Base-by-base conservation (phyloP, 352 stramenopile genomes). In the Pythium dissimile region DNA sequence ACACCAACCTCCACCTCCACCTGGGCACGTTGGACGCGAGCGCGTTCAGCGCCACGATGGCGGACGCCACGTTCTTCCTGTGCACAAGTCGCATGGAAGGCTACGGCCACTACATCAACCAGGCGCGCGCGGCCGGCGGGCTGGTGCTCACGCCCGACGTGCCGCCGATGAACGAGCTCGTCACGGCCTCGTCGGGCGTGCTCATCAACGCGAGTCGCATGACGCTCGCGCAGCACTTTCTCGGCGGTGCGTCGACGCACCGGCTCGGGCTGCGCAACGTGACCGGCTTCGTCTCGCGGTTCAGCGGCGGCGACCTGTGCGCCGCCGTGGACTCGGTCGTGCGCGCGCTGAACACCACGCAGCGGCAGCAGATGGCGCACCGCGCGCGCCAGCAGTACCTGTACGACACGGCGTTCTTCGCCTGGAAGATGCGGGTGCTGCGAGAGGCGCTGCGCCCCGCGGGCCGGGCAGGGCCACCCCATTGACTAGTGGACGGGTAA, bases 71-170 rank as follows among this genome's bases (percentile, higher is more conserved):
- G n/a, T 80, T 76, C 45, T 82, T 88, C 44, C 59, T 89, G 59
- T 89, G 80, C 39, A 67, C 80, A 23, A 89, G 80, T 46, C 20
- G 64, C 20, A 64, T 75, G 47, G 80, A 89, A 59, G 77, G 80
- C 9, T 89, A 82, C 39, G 79, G 78, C 10, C 78, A 86, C 64
- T 88, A 88, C 57, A 86, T 86, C 50, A 88, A 88, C 63, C 78
- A 88, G 28, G 78, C 75, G n/a, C 71, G 75, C 7, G 71, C 75
- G 11, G 68, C 64, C 12, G 64, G 71, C 9, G 75, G 54, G 0
- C 50, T 86, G 10, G 75, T 88, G 20, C 27, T 88, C n/a, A 70
- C 75, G 3, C 79, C 77, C 0, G 66, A 86, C 41, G 51, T 80
- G 20, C 71, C 75, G 15, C 75, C 77, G 0, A 88, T 88, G 77